Conservation (phyloP, 140 eudicot species). For the Ambrosia hybrid region DNA sequence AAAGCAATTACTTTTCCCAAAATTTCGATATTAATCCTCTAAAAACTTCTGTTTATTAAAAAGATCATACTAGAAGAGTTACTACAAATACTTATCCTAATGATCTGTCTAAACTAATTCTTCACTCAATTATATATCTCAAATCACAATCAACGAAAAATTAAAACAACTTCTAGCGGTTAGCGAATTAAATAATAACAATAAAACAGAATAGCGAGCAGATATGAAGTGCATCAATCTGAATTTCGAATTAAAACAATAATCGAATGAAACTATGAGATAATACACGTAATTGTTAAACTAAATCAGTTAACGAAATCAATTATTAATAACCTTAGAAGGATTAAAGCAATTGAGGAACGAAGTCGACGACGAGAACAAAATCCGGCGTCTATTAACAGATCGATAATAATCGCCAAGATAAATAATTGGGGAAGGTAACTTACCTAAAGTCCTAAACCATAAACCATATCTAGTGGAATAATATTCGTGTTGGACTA, state of each 20-base stretch:
- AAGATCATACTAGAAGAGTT: too few species aligned
- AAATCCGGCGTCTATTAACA: conserved; percentile 14
- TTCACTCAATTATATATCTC: background rate
- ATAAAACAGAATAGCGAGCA: background rate
- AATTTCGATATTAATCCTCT: conserved; percentile 12
- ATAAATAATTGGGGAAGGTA: background rate
- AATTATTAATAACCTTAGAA: conserved; percentile 11
- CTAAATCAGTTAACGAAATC: background rate
- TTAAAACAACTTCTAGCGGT: background rate
- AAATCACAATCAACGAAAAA: conserved; percentile 6
- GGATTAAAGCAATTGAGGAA: background rate
- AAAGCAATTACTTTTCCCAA: conserved; percentile 5
- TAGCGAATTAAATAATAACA: background rate
- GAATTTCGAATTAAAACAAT: conserved; percentile 1
- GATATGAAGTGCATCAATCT: background rate
- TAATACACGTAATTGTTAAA: too few species aligned
- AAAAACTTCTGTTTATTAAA: background rate
- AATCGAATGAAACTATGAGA: background rate
- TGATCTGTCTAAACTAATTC: background rate
- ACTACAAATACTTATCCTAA: background rate
- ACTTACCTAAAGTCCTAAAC: background rate
- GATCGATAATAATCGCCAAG: conserved; percentile 19
- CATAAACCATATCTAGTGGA: background rate
- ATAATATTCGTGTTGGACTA: background rate
- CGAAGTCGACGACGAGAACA: conserved; percentile 5